Base-by-base conservation (phyloP, 192 early-diverging fungal genomes). In the Mycoemilia scoparia region DNA sequence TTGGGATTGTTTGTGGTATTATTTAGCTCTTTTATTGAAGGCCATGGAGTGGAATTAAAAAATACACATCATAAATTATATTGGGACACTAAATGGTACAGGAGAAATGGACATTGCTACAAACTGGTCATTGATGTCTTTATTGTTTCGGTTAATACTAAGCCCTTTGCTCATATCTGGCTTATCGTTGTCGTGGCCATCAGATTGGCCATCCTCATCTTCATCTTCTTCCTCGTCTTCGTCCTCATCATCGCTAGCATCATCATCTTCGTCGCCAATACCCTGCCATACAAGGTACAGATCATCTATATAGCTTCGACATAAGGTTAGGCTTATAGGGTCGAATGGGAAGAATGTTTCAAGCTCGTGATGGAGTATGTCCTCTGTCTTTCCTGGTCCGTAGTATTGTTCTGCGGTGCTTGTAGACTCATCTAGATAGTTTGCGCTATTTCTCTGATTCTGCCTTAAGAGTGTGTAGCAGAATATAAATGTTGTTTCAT, bases 291-390 rank as follows among this genome's bases (percentile, higher is more conserved):
- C 77, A 27, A 71, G 61, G 59, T 90, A 96, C 10, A 81, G 62
- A 13, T 32, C 35, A 16, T 79, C 65, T 26, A 92, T 69, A 29
- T 68, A 84, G 3, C 46, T 35, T n/a, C 66, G 60, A 26, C 76
- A 82, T 34, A 65, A 56, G 26, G 76, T 71, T 2, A 96, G 64
- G 9, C 71, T 56, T 41, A 83, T 78, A 5, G 91, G 91, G 46
- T 96, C 91, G 34, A 90, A 96, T 25, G 91, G 91, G 54, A 96
- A 96, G 43, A 92, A 90, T 1, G 79, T 52, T 13, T 78, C 77
- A 12, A 80, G 60, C 39, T 67, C 58, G 0, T 58, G 49, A 13
- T 53, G 52, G 13, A 61, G 45, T 7, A 51, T 21, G 29, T 41
- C 39, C 8, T 49, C 46, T 1, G 37, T 24, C 18, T 31, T 48